Base-by-base conservation (phyloP, 2,329 filamentous ascomycete species). In the Whalleya microplaca region DNA sequence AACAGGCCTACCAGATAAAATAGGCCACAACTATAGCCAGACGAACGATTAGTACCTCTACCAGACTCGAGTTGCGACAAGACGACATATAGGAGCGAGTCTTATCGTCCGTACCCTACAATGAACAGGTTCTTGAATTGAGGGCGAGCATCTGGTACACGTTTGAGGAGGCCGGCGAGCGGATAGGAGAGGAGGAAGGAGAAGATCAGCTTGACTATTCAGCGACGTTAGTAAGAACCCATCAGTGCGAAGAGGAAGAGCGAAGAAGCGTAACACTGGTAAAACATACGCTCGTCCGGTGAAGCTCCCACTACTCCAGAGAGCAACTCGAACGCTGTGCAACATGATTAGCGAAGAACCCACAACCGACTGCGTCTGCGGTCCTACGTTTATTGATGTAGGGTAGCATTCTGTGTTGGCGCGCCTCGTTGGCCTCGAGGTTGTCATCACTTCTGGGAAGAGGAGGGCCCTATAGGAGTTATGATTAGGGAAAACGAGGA, bases 1-100 rank as follows among this genome's bases (percentile, higher is more conserved):
- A 96, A 99, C 2, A 99, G 83, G 27, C 95, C 95, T 53, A 99
- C 82, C 7, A 99, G 83, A 73, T 96, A 98, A 79, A 99, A 98
- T 21, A 95, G 72, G 3, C 67, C 67, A 37, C 63, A 64, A 21
- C 67, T 70, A 51, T 53, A 16, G 16, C 42, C 41, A 8, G 21
- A 41, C 44, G 41, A 27, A 19, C 29, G 16, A 59, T 67, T 44
- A 66, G 59, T 46, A n/a, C n/a, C 29, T 53, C 27, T 43, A n/a
- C 16, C 27, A 2, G n/a, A 37, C 20, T 9, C 20, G 20, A 42
- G 27, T 21, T 21, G 10, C 32, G 29, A 8, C 16, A 10, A 41
- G 12, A 27, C 10, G 10, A 46, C 4, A 37, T 9, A 21, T 47
- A 12, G 27, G 9, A 7, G 16, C 2, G 16, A 21, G 20, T 20